A percentile compares a stretch with the other conserved stretches of the same genome.
Conservation (phyloP, 2,329 filamentous ascomycete genomes). For the Claviceps citrina region DNA sequence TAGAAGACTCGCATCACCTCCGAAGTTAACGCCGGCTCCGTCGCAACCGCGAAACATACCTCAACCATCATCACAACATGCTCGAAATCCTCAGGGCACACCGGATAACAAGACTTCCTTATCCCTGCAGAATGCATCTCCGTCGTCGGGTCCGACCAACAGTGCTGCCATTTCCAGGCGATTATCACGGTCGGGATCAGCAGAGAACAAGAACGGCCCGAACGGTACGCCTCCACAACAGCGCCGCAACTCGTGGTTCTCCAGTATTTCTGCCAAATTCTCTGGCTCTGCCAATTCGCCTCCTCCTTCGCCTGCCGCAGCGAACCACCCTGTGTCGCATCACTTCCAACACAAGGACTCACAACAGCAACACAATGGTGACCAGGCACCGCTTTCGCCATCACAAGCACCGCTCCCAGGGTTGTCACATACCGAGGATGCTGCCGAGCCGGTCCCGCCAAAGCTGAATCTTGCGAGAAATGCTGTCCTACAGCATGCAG, state of each 20-base stretch:
- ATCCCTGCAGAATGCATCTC: conserved; percentile 8
- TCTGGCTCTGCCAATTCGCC: conserved; percentile 39
- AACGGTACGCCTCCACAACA: conserved; percentile 26
- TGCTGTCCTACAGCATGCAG: conserved; percentile 42
- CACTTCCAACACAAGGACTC: conserved; percentile 8
- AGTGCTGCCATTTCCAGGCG: conserved; percentile 13
- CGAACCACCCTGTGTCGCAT: conserved; percentile 6
- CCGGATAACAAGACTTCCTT: conserved; percentile 11
- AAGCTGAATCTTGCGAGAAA: conserved; percentile 38
- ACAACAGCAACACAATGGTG: conserved; percentile 5
- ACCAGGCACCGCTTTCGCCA: conserved; percentile 2
- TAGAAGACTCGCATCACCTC: conserved; percentile 16
- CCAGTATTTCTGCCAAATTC: conserved; percentile 85
- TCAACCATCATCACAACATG: conserved; percentile 12
- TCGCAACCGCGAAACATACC: conserved; percentile 20
- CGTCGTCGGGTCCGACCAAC: conserved; percentile 12
- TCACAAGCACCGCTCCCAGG: conserved; percentile 12
- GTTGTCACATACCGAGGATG: conserved; percentile 2
- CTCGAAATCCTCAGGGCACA: conserved; percentile 14
- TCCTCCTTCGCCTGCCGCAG: conserved; percentile 14
- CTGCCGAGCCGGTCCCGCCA: conserved; percentile 29
- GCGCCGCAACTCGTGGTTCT: conserved; percentile 76
- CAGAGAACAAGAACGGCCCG: conserved; percentile 17
- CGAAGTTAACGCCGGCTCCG: conserved; percentile 12
- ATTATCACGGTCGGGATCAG: conserved; percentile 20